Evolutionary conservation across 169 alveolate species (phyloP), one percentile per base, ranked within the genome.

Genomic region (Eimeria nieschulzi): DNA sequence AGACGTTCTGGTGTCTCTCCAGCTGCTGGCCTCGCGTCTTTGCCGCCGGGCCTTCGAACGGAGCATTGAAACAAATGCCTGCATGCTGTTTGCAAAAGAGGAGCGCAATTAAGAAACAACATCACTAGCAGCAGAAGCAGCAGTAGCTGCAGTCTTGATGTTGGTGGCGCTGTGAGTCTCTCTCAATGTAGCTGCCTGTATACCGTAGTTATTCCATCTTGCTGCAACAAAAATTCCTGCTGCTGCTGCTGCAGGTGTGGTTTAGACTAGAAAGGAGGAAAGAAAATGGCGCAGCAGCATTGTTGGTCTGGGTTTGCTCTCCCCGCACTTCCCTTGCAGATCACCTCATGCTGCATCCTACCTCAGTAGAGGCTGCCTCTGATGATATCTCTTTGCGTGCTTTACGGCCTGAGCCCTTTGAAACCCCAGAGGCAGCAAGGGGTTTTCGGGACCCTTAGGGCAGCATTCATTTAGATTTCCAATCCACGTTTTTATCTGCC

Each of bases 241-340:
- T 59, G 68, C 68, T 19, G 15, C n/a, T 59, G 68, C n/a, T 59
- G 68, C n/a, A n/a, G n/a, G 68, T 59, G 68, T 59, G 68, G 68
- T 15, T 59, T 59, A 0, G 68, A 59, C n/a, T 59, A 15, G 5
- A 59, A 59, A 19, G 68, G 68, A 19, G 68, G 68, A 1, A 59
- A 59, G 68, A 59, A 59, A 19, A 59, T 59, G 68, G 5, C 68
- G 68, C 68, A 59, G 68, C 68, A 59, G 68, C 68, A 59, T 19
- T 59, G 68, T 1, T 59, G 15, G 68, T 5, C 5, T 59, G 68
- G 68, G 68, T 59, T 12, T 59, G 68, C n/a, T 59, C 68, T 19
- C 68, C 68, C 15, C 5, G 5, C 68, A 59, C 68, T 59, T 5
- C 68, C 23, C 68, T 59, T 15, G 68, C n/a, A 59, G 68, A 59